Percentiles rank a stretch among this genome's conserved stretches.
Evolutionary conservation across 495 filamentous ascomycete genomes (phyloP).

Genomic region (Astrothelium subdiscretum): DNA sequence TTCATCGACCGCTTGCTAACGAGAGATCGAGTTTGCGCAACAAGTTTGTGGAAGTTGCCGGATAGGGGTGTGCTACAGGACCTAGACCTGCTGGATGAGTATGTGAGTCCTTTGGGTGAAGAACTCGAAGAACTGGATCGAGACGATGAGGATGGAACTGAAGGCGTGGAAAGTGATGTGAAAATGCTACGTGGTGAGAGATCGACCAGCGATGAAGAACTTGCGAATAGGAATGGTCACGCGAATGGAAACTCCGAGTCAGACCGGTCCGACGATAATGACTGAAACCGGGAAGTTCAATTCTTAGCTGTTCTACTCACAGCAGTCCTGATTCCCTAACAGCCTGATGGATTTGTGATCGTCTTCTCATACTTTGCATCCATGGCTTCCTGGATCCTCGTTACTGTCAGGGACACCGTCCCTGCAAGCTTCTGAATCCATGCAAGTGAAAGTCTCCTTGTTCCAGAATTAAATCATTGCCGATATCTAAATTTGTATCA

Average conservation of each 20-base stretch:
- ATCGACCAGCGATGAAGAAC: background rate
- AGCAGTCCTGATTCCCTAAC: background rate
- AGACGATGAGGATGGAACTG: conserved; percentile 44
- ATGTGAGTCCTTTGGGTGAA: conserved; percentile 67
- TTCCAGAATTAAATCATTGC: background rate
- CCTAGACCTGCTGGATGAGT: conserved; percentile 71
- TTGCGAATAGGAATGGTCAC: background rate
- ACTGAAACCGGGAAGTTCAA: background rate
- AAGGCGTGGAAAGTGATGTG: conserved; percentile 6
- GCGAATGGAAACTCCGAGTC: background rate
- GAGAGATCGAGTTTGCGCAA: conserved; percentile 82
- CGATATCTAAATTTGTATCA: background rate
- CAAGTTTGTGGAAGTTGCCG: conserved; percentile 85
- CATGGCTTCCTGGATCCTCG: background rate
- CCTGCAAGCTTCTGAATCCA: background rate
- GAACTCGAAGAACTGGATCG: conserved; percentile 72
- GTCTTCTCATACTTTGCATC: background rate
- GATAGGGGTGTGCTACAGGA: conserved; percentile 77
- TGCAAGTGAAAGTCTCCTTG: background rate
- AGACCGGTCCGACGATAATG: background rate
- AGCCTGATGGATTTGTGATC: background rate
- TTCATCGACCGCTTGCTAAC: conserved; percentile 88
- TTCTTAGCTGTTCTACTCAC: background rate
- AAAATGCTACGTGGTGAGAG: background rate
- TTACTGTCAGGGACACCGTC: background rate